Conservation (phyloP, 441 rosid genomes). For the Capsella rubella region DNA sequence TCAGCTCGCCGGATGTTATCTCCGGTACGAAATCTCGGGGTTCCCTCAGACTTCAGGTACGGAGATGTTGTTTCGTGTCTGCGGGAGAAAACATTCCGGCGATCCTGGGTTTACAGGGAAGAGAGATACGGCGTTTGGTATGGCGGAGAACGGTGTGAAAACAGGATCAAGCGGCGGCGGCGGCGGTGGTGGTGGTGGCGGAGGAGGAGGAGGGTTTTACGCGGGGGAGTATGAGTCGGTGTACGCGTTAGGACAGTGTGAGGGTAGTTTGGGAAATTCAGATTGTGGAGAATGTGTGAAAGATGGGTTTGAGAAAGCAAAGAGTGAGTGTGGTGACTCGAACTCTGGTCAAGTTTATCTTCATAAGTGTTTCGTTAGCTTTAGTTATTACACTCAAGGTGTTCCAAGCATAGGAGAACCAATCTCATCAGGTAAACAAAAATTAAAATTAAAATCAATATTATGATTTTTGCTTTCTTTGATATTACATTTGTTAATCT, state of each 20-base stretch:
- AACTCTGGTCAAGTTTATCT: constrained; percentile 75
- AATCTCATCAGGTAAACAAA: constrained; percentile 59
- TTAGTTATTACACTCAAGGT: constrained; percentile 78
- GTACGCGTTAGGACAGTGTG: constrained; percentile 82
- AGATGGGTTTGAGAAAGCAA: constrained; percentile 57
- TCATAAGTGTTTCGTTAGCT: constrained; percentile 77
- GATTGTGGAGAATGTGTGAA: constrained; percentile 73
- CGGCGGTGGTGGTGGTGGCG: not conserved
- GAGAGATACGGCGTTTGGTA: constrained; percentile 63
- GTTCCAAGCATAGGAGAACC: constrained; percentile 59
- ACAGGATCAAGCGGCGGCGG: constrained; percentile 7
- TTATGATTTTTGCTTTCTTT: not conserved
- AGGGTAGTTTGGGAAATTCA: constrained; percentile 68
- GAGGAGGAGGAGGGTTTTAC: constrained; percentile 56
- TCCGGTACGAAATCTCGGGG: constrained; percentile 68
- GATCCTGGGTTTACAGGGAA: constrained; percentile 48
- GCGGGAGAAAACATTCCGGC: constrained; percentile 58
- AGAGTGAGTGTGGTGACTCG: constrained; percentile 66
- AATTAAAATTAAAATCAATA: not conserved
- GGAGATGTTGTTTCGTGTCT: constrained; percentile 65
- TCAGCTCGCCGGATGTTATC: constrained; percentile 77
- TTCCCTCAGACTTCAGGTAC: constrained; percentile 63
- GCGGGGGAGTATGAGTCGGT: constrained; percentile 68
- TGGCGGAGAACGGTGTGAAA: constrained; percentile 63
- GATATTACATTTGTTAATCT: not conserved